Evolutionary conservation across 2,329 filamentous ascomycete genomes (phyloP), one percentile per base, ranked within the genome.

Genomic region (Beauveria australis): DNA sequence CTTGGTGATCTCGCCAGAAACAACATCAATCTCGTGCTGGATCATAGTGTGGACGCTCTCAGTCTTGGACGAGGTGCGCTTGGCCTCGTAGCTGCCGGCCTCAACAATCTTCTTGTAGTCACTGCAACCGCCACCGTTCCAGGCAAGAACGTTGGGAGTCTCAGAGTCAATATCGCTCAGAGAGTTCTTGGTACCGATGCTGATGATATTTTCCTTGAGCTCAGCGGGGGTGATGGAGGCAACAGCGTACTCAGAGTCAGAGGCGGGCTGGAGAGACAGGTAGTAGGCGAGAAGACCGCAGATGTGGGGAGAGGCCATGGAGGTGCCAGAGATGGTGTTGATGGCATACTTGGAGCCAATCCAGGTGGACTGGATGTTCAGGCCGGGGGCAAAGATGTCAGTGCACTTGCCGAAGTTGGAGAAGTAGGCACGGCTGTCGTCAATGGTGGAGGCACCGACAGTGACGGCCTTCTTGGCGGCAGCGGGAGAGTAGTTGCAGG

Each of bases 331-430:
- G 81, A 99, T 99, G 79, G 91, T 97, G 87, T 99, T 99, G 81
- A 91, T 86, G 71, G 94, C 93, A 71, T 93, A 88, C 78, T 94
- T 89, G 85, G 89, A 93, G 74, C 95, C 94, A 70, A 96, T 96
- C 94, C 94, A 99, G 75, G 94, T 97, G 66, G 94, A 99, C 70
- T 91, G 85, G 71, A 99, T 96, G 87, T 92, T 96, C 71, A 97
- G 84, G 72, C 94, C 94, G 63, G 94, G 94, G 65, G 92, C 94
- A 72, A 99, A 99, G 83, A 99, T 96, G 78, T 99, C 94, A 75
- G 93, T 96, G 85, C 94, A 99, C 84, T 93, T 94, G 76, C 94
- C 94, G 77, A 88, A 97, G 89, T 99, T 99, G 86, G 95, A 99
- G 87, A 99, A 99, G 86, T 97, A 99, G 66, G 94, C 94, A 78